These are phyloP conservation scores for Leptographium galeiforme DNA, from an alignment of 2,329 filamentous ascomycete genomes.

Conservation along the genomic window DNA sequence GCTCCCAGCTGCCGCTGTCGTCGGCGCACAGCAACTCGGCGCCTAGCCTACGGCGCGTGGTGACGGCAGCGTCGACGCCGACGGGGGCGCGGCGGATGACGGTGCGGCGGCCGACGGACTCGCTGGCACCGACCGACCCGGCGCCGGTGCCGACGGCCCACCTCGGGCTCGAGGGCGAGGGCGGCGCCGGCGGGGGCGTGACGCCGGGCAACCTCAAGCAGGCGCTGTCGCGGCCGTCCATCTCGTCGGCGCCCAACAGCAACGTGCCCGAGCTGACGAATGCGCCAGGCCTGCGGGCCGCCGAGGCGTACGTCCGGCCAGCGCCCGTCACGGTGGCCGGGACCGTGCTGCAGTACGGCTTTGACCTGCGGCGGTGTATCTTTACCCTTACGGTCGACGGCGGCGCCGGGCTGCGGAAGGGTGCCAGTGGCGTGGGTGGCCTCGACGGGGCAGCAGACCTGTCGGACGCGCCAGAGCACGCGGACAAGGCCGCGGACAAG, in stretches of 20 bases:
- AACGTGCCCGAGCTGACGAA: conserved; percentile 35
- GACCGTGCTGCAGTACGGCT: conserved; percentile 55
- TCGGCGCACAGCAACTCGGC: conserved; percentile 26
- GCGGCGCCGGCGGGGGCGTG: conserved; percentile 38
- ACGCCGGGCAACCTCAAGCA: conserved; percentile 64
- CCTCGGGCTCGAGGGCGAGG: conserved; percentile 17
- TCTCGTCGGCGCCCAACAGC: conserved; percentile 42
- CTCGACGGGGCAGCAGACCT: background rate
- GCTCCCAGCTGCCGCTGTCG: conserved; percentile 34
- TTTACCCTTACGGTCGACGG: conserved; percentile 60
- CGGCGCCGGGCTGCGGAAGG: conserved; percentile 1
- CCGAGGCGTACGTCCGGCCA: conserved; percentile 84
- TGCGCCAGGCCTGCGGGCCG: conserved; percentile 67
- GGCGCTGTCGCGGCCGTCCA: conserved; percentile 54
- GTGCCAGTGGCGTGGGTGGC: background rate
- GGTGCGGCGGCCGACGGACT: conserved; percentile 23
- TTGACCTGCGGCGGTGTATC: conserved; percentile 66
- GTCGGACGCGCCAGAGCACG: background rate
- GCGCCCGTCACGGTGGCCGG: conserved; percentile 66
- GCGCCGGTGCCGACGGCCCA: conserved; percentile 13
- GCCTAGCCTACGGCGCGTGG: conserved; percentile 26
- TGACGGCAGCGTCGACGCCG: conserved; percentile 13
- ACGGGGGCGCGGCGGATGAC: conserved; percentile 16
- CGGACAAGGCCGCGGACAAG: background rate
- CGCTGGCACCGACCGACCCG: background rate